Conservation (phyloP, 768 basidiomycete species). For the Lentinus tigrinus region DNA sequence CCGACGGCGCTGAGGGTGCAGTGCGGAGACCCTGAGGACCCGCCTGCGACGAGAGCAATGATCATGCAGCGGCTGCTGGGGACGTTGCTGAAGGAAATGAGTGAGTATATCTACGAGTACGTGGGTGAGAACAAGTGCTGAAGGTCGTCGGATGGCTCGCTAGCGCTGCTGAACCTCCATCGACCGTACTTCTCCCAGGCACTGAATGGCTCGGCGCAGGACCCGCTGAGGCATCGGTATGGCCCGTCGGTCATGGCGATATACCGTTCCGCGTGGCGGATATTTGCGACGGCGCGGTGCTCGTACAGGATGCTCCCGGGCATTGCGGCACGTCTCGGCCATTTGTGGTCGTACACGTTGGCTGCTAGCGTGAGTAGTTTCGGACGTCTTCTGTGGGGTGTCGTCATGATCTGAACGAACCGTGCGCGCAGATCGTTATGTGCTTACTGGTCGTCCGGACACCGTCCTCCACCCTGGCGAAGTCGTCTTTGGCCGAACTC, state of each 20-base stretch:
- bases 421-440: conserved; percentile 40
- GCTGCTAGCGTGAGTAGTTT: conserved; percentile 55
- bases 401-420: background rate
- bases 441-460: conserved; percentile 37
- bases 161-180: conserved; percentile 65
- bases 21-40: conserved; percentile 19
- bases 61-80: conserved; percentile 21
- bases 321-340: conserved; percentile 43
- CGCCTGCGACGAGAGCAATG: conserved; percentile 10
- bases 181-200: conserved; percentile 68
- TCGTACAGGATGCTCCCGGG: conserved; percentile 41
- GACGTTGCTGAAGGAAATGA: conserved; percentile 30
- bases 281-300: conserved; percentile 50
- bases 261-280: conserved; percentile 70
- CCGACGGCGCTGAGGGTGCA: conserved; percentile 42
- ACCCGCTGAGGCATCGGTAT: conserved; percentile 60
- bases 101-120: conserved; percentile 8
- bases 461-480: conserved; percentile 35
- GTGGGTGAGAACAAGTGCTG: conserved; percentile 6
- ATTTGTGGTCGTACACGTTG: conserved; percentile 66
- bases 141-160: background rate
- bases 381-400: background rate
- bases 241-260: conserved; percentile 69
- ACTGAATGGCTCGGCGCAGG: conserved; percentile 54
- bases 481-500: conserved; percentile 35